phyloP scores from a whole-genome alignment of 345 rosid genomes.

The Sonneratia caseolaris region DNA sequence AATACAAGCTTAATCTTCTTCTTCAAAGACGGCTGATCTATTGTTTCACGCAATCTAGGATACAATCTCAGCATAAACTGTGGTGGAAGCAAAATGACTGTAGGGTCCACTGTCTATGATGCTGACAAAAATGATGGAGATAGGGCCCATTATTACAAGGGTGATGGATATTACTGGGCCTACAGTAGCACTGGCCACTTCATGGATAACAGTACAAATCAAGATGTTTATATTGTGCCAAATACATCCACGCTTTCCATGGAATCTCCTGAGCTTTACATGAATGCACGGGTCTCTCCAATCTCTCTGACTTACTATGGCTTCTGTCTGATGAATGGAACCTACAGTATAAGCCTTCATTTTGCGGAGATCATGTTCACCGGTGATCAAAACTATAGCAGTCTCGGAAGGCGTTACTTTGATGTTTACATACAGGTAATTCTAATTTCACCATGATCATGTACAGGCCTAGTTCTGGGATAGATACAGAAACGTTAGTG shows the following conservation, averaged over 20 bases:
- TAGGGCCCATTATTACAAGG: constrained; percentile 13
- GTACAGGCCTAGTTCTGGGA: not conserved
- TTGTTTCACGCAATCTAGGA: not conserved
- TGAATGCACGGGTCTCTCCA: constrained; percentile 32
- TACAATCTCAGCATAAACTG: constrained; percentile 12
- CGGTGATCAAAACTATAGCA: constrained; percentile 18
- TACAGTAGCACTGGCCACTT: constrained; percentile 48
- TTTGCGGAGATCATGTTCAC: constrained; percentile 62
- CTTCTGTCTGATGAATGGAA: constrained; percentile 35
- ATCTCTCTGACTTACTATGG: constrained; percentile 42
- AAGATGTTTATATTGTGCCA: constrained; percentile 15
- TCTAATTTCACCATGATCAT: not conserved
- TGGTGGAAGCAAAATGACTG: not conserved
- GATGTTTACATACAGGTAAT: constrained; percentile 62
- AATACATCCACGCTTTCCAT: constrained; percentile 14
- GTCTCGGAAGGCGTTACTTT: constrained; percentile 53
- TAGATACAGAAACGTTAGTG: not conserved
- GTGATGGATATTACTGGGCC: constrained; percentile 26
- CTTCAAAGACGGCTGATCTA: not conserved
- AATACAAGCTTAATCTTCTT: not conserved
- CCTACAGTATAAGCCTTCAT: constrained; percentile 53
- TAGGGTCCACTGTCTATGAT: constrained; percentile 13
- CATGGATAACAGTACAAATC: constrained; percentile 12
- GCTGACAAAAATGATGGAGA: constrained; percentile 15
- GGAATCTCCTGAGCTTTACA: constrained; percentile 24